These are phyloP conservation scores for Pseudomonodictys pantanalensis DNA, from an alignment of 495 filamentous ascomycete genomes.

Conservation along the genomic window DNA sequence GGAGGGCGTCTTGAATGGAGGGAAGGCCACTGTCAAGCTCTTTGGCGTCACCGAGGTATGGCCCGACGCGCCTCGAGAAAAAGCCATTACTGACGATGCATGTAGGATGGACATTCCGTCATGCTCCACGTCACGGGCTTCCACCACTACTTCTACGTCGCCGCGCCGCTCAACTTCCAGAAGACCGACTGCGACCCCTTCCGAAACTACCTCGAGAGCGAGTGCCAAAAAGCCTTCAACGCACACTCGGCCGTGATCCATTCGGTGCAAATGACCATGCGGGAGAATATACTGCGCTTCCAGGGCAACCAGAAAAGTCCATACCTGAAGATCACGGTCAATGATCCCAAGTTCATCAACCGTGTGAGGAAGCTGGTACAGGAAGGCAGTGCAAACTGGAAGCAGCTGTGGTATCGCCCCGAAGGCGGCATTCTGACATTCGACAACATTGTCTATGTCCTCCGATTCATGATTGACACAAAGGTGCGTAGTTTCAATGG, in stretches of 20 bases:
- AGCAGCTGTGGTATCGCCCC: constrained; percentile 74
- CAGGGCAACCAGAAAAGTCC: constrained; percentile 88
- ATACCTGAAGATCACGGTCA: constrained; percentile 89
- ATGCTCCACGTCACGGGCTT: constrained; percentile 94
- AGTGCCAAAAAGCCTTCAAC: constrained; percentile 48
- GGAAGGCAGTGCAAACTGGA: constrained; percentile 76
- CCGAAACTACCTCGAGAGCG: constrained; percentile 70
- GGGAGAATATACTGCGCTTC: constrained; percentile 88
- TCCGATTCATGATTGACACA: constrained; percentile 97
- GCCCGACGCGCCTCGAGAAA: neutral
- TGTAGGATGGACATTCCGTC: constrained; percentile 79
- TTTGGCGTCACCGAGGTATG: constrained; percentile 93
- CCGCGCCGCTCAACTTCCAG: constrained; percentile 78
- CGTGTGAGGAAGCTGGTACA: constrained; percentile 72
- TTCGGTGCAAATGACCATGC: constrained; percentile 71
- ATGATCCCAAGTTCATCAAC: constrained; percentile 76
- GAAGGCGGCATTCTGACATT: constrained; percentile 76
- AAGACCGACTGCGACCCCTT: constrained; percentile 72
- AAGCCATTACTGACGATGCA: constrained; percentile 7
- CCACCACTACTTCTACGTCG: constrained; percentile 91
- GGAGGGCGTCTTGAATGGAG: constrained; percentile 73
- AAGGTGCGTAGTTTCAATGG: constrained; percentile 51
- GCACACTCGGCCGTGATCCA: constrained; percentile 62
- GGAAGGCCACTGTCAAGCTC: constrained; percentile 73
- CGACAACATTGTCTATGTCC: constrained; percentile 90